Conservation (phyloP, 768 basidiomycete species). For the Auricularia heimuer region DNA sequence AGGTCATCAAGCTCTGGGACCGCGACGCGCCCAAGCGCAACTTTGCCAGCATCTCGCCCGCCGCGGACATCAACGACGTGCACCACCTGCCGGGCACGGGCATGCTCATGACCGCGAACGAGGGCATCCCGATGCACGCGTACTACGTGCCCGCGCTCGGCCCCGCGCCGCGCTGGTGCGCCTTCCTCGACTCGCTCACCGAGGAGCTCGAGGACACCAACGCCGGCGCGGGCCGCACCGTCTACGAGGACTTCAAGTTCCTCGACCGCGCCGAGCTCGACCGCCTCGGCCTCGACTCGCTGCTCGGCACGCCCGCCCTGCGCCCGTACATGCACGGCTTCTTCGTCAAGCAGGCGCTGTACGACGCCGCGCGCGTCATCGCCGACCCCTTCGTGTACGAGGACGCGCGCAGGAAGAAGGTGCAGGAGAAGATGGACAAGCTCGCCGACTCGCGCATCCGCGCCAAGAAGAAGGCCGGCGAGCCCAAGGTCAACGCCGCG, state of each 20-base stretch:
- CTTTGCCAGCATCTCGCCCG: conserved; percentile 87
- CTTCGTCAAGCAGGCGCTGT: conserved; percentile 91
- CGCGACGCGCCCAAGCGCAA: conserved; percentile 75
- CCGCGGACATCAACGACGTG: conserved; percentile 79
- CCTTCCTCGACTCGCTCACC: conserved; percentile 96
- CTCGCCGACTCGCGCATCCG: conserved; percentile 90
- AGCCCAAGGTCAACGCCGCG: conserved; percentile 70
- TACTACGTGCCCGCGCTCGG: conserved; percentile 96
- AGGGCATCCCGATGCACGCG: conserved; percentile 90
- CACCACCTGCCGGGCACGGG: conserved; percentile 87
- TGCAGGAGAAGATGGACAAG: conserved; percentile 85
- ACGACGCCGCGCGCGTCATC: conserved; percentile 90
- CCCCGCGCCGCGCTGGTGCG: conserved; percentile 92
- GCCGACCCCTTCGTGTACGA: conserved; percentile 94
- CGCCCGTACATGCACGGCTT: conserved; percentile 99
- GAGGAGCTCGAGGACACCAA: conserved; percentile 85
- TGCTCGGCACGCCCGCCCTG: conserved; percentile 88
- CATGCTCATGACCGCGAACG: conserved; percentile 84
- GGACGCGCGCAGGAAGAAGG: conserved; percentile 83
- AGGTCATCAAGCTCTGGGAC: conserved; percentile 97
- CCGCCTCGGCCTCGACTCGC: conserved; percentile 90
- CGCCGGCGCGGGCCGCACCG: conserved; percentile 51
- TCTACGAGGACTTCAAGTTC: conserved; percentile 98
- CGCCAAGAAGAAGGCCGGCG: conserved; percentile 49
- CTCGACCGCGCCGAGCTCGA: conserved; percentile 76